Base-by-base conservation (phyloP, 805 yeast species). In the Kodamaea laetipori region DNA sequence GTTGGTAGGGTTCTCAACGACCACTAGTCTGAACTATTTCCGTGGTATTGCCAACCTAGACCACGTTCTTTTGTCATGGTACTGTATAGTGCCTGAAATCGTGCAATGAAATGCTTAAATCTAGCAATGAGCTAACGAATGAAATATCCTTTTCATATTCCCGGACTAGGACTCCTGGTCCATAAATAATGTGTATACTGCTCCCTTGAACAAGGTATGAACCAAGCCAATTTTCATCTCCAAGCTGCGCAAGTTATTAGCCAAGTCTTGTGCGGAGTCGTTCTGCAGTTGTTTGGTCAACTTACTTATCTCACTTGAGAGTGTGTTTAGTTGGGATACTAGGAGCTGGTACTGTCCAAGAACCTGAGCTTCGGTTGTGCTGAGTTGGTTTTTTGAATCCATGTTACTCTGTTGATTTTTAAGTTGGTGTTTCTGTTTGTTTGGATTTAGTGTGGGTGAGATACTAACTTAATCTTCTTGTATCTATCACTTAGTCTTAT, bases 171-270 rank as follows among this genome's bases (percentile, higher is more conserved):
- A 31, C 28, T 40, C 78, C 49, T 74, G 73, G 51, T 80, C 82
- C 30, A 81, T 56, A 44, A 81, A 76, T 40, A 84, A 64, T 12
- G 83, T 77, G 56, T 84, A 84, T 3, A 84, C 87, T 3, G 89
- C 84, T 4, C 86, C 83, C 50, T 82, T 81, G 61, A 84, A 74
- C 33, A 82, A 59, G 1, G 89, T 83, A 39, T 81, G 80, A 3
- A 84, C 84, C 41, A 83, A 61, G 1, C 84, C 82, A 9, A 81
- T 69, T 50, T 82, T 82, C 48, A 78, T 70, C 52, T 84, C 90
- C 40, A 84, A 70, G 17, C 70, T 76, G 21, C 88, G 69, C 50
- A 84, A 59, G 48, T 78, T 77, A 26, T 76, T 79, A 19, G 67
- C 49, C 32, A 73, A 51, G 16, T 58, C 57, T 41, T 61, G 63